These are phyloP conservation scores for Alloascoidea africana DNA, from an alignment of 805 yeast species.

Conservation along the genomic window DNA sequence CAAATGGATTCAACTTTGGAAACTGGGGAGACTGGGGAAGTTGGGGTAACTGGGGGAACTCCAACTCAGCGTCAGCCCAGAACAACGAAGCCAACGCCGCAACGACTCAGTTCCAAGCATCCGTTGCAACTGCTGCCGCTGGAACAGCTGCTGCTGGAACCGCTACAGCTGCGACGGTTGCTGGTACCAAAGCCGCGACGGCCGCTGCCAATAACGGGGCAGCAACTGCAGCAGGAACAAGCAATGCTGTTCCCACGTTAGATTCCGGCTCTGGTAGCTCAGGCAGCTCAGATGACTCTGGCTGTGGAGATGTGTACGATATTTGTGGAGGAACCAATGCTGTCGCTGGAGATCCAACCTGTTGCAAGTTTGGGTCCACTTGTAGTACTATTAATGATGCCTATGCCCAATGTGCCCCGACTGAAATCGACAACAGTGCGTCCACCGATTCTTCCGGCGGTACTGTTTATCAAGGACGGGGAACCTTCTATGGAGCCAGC, in stretches of 20 bases:
- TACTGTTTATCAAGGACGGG: background rate
- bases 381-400: background rate
- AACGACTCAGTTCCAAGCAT: background rate
- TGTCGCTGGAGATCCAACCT: background rate
- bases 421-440: background rate
- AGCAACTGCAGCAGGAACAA: background rate
- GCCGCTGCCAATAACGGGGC: background rate
- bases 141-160: background rate
- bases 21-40: no score
- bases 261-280: background rate
- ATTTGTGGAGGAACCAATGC: background rate
- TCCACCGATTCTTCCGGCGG: background rate
- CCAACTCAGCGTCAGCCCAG: no score
- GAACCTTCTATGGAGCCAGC: background rate
- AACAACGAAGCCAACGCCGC: slow-evolving; percentile 1
- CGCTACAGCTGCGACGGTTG: background rate
- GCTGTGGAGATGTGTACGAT: background rate
- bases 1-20: no score
- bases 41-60: no score
- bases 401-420: slow-evolving; percentile 1
- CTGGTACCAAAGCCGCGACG: no score
- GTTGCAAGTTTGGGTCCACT: background rate
- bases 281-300: background rate
- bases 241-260: no score
- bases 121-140: background rate